A percentile compares a stretch with the other conserved stretches of the same genome.
Conservation (phyloP, 2,329 filamentous ascomycete genomes). For the Exophiala bonariae region DNA sequence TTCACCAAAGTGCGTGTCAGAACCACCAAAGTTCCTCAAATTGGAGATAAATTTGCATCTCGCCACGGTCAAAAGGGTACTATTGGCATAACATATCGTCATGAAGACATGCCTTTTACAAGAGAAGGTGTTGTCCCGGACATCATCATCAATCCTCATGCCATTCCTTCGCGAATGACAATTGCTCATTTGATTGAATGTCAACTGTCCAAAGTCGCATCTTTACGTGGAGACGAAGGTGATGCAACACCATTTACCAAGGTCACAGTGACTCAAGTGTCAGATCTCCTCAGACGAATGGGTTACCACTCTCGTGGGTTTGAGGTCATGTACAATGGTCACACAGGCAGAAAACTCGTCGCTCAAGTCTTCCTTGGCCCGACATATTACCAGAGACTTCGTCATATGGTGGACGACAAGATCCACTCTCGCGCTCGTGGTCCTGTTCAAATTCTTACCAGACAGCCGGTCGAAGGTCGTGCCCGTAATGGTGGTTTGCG, state of each 20-base stretch:
- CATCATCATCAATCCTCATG: constrained; percentile 98
- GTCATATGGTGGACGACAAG: constrained; percentile 99
- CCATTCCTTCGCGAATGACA: constrained; percentile 99
- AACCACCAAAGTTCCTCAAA: constrained; percentile 97
- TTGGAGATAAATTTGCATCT: constrained; percentile 98
- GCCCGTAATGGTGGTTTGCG: constrained; percentile 95
- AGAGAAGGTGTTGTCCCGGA: constrained; percentile 88
- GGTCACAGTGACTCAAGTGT: constrained; percentile 92
- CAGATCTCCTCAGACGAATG: constrained; percentile 78
- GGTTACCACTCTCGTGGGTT: constrained; percentile 97
- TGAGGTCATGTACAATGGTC: constrained; percentile 98
- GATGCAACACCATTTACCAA: constrained; percentile 98
- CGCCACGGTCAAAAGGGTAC: constrained; percentile 99
- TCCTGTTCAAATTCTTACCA: constrained; percentile 93
- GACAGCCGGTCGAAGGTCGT: constrained; percentile 97
- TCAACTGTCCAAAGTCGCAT: constrained; percentile 91
- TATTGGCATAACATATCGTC: constrained; percentile 95
- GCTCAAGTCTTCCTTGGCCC: constrained; percentile 96
- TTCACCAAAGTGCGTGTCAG: constrained; percentile 97
- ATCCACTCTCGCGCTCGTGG: constrained; percentile 98
- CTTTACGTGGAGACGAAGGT: constrained; percentile 90
- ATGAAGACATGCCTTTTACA: constrained; percentile 99
- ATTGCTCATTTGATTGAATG: constrained; percentile 99
- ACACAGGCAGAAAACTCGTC: constrained; percentile 90
- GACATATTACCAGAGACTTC: constrained; percentile 96